These are phyloP conservation scores for Boletus sp. DNA, from an alignment of 1,284 basidiomycete genomes.

Conservation along the genomic window DNA sequence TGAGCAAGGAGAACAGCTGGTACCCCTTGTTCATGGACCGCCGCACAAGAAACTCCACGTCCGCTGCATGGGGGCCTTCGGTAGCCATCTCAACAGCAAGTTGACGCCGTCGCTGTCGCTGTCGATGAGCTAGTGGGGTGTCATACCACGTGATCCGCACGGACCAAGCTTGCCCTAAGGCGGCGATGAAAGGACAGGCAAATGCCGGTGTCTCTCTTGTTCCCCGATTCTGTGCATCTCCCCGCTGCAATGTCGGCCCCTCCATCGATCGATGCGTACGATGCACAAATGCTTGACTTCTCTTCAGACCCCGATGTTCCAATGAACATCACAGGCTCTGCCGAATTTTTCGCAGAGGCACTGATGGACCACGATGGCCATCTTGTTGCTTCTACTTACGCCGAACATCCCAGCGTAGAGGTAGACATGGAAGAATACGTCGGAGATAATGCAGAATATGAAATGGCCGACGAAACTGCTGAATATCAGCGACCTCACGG, in stretches of 20 bases:
- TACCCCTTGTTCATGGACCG: conserved; percentile 65
- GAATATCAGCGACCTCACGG: conserved; percentile 31
- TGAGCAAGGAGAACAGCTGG: conserved; percentile 57
- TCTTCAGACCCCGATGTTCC: conserved; percentile 59
- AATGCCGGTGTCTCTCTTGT: conserved; percentile 18
- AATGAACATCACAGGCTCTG: conserved; percentile 50
- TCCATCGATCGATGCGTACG: conserved; percentile 50
- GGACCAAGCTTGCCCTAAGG: conserved; percentile 35
- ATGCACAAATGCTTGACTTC: conserved; percentile 70
- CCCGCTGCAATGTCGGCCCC: conserved; percentile 31
- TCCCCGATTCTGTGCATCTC: conserved; percentile 15
- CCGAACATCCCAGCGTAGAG: conserved; percentile 51
- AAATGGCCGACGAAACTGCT: conserved; percentile 55
- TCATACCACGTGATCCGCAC: conserved; percentile 32
- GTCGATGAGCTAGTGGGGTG: neutral
- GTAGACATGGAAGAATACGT: conserved; percentile 69
- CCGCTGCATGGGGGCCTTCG: conserved; percentile 17
- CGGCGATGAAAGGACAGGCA: conserved; percentile 4
- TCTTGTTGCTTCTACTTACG: conserved; percentile 29
- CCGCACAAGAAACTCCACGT: conserved; percentile 48
- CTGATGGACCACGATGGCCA: conserved; percentile 63
- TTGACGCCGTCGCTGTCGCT: conserved; percentile 4
- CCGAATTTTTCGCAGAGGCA: conserved; percentile 55
- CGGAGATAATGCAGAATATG: conserved; percentile 61
- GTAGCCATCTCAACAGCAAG: conserved; percentile 13